A percentile compares a stretch with the other conserved stretches of the same genome.
Evolutionary conservation across 495 filamentous ascomycete species (phyloP).

Genomic region (Glarea lozoyensis): DNA sequence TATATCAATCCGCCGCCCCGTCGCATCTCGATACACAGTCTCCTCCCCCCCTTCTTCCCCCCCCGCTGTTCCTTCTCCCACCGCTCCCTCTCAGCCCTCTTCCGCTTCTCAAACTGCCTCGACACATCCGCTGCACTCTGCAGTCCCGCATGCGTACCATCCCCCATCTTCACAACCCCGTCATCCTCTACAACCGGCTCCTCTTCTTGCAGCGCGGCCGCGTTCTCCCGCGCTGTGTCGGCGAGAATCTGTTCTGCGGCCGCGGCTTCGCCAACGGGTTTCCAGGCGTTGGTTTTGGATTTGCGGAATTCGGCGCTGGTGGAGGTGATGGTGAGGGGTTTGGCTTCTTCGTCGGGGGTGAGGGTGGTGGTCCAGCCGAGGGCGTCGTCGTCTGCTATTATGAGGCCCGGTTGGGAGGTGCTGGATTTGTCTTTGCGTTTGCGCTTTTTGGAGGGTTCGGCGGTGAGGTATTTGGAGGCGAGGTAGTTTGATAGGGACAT

Average conservation of each 20-base stretch:
- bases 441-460: conserved; percentile 76
- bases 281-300: conserved; percentile 72
- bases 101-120: conserved; percentile 53
- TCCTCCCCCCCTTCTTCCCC: conserved; percentile 42
- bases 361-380: conserved; percentile 51
- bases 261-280: conserved; percentile 57
- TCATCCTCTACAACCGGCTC: conserved; percentile 33
- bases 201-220: conserved; percentile 40
- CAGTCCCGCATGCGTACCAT: conserved; percentile 76
- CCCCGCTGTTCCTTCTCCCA: conserved; percentile 27
- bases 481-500: conserved; percentile 79
- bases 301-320: conserved; percentile 60
- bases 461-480: conserved; percentile 86
- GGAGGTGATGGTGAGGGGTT: conserved; percentile 30
- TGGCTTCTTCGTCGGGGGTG: conserved; percentile 28
- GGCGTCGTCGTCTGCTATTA: conserved; percentile 88
- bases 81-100: conserved; percentile 30
- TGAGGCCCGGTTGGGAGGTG: conserved; percentile 45
- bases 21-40: conserved; percentile 90
- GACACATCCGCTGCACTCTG: conserved; percentile 76
- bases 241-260: conserved; percentile 80
- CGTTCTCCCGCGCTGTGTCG: conserved; percentile 57
- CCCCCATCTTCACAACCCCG: conserved; percentile 58
- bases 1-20: conserved; percentile 83
- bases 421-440: conserved; percentile 49